Base-by-base conservation (phyloP, 139 green algal species). In the Haematococcus sp. region DNA sequence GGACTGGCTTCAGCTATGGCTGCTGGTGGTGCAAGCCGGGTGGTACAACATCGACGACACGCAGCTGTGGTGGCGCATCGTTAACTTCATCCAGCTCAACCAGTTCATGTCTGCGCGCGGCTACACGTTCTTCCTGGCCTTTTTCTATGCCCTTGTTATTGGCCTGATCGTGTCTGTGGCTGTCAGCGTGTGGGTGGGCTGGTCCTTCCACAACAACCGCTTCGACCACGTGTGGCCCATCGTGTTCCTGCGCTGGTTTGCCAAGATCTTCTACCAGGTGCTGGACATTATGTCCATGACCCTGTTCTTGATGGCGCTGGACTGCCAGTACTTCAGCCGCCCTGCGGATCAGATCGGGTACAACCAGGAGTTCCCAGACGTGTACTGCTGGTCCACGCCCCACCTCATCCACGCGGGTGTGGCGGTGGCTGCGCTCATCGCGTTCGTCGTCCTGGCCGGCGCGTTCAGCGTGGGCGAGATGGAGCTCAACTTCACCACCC, bases 291-390 rank as follows among this genome's bases (percentile, higher is more conserved):
- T 52, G 0, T 74, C 76, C 1, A 27, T 82, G 51, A 64, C 76
- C 11, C 44, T 82, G 31, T 75, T 82, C 32, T 34, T 82, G n/a
- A 75, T 77, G 11, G 58, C 76, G 0, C 43, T 82, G 0, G 70
- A 82, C 30, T 82, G 76, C 70, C 70, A 82, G 59, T 76, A 76
- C 67, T 77, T 81, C 11, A 23, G 23, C 11, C 55, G 60, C 15
- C 27, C 25, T 16, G 25, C 32, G 3, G 32, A 16, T 1, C 1
- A 64, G 1, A 58, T 32, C 4, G 73, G 61, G 32, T 59, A 71
- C 61, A 81, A 76, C 34, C 59, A 76, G 23, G 49, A 76, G 51
- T 81, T 76, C 27, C 67, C 75, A 2, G 44, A 65, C 16, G 15
- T 75, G 22, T 61, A n/a, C 20, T 70, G 63, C 63, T 70, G 33